Evolutionary conservation across 2,329 filamentous ascomycete genomes (phyloP).

Genomic region (Sarocladium kiliense): DNA sequence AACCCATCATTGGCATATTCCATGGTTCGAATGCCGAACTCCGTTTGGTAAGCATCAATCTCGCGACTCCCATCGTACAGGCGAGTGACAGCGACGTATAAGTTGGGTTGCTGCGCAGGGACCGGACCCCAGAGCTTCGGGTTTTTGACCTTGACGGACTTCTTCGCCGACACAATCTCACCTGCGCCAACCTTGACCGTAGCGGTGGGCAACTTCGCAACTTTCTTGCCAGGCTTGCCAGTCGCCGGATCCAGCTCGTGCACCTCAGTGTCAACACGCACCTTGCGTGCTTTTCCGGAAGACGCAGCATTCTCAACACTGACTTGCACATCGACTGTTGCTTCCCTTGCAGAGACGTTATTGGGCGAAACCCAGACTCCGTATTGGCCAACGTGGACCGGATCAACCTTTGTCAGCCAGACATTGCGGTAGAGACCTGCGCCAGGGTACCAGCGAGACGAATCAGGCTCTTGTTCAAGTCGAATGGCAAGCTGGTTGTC

Average conservation of each 20-base stretch:
- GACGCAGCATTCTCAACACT: conserved; percentile 36
- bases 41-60: conserved; percentile 42
- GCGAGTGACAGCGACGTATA: conserved; percentile 41
- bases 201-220: neutral
- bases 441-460: conserved; percentile 50
- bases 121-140: conserved; percentile 43
- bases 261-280: conserved; percentile 7
- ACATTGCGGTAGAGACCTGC: conserved; percentile 49
- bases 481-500: conserved; percentile 44
- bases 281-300: neutral
- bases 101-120: conserved; percentile 38
- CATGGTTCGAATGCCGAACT: conserved; percentile 43
- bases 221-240: neutral
- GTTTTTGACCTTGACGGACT: conserved; percentile 16
- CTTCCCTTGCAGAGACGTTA: conserved; percentile 36
- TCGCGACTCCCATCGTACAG: conserved; percentile 20
- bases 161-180: neutral
- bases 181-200: conserved; percentile 7
- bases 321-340: conserved; percentile 38
- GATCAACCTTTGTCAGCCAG: conserved; percentile 44
- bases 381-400: conserved; percentile 41
- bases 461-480: conserved; percentile 42
- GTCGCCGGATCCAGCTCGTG: conserved; percentile 7
- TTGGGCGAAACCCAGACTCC: conserved; percentile 44
- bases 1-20: conserved; percentile 34